Evolutionary conservation across 306 rosid genomes (phyloP), one percentile per base, ranked within the genome.

Genomic region (Lotus japonicus): DNA sequence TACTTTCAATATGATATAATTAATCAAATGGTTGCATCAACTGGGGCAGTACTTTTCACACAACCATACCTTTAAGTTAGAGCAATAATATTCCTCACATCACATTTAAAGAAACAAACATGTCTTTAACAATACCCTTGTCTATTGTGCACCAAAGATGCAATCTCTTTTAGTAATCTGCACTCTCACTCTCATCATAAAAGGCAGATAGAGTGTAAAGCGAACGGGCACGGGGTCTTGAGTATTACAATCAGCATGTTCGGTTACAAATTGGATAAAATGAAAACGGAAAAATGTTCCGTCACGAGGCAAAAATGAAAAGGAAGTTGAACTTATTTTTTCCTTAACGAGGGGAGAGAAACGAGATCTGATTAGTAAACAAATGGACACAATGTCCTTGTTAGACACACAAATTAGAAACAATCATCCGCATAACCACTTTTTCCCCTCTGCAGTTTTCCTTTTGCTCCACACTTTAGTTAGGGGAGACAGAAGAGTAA

Each of bases 101-200:
- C 33, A 46, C 48, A 61, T 23, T 76, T 68, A 13, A 60, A 44
- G 15, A 42, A 70, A 54, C 42, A 70, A 15, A 70, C 18, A 21
- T 16, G 46, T 41, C 69, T 70, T 70, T 54, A 23, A 64, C 57
- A 38, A 65, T 26, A 64, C 57, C 77, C 64, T 57, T 38, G 58
- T 28, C 62, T 56, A 43, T 57, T 9, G 10, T 63, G 68, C 68
- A n/a, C n/a, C n/a, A n/a, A n/a, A n/a, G n/a, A n/a, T n/a, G n/a
- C n/a, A n/a, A n/a, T n/a, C n/a, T n/a, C n/a, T n/a, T n/a, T n/a
- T n/a, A n/a, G n/a, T n/a, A n/a, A n/a, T n/a, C n/a, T n/a, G n/a
- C n/a, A n/a, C n/a, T n/a, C n/a, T n/a, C n/a, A n/a, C n/a, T n/a
- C n/a, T n/a, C n/a, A n/a, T n/a, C n/a, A n/a, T n/a, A n/a, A n/a